Conservation (phyloP, 176 grass and related monocot species). For the Themeda triandra region DNA sequence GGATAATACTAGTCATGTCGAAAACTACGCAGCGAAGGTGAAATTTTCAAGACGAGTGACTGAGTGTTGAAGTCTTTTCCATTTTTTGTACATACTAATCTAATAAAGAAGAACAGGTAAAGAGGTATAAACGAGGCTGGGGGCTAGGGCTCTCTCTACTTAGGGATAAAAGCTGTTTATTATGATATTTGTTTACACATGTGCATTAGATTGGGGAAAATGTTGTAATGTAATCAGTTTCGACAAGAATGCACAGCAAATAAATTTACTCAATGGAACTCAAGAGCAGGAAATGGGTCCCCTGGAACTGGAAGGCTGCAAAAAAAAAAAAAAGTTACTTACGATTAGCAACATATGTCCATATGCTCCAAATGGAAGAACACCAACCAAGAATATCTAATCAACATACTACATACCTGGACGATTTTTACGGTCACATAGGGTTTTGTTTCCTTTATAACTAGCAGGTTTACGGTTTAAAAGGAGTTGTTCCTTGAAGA, state of each 20-base stretch:
- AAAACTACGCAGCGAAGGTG: background rate
- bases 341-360: background rate
- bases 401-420: constrained; percentile 3
- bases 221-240: background rate
- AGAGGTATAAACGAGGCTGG: background rate
- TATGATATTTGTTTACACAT: background rate
- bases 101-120: background rate
- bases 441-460: background rate
- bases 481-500: too few species aligned
- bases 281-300: background rate
- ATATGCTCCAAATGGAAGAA: background rate
- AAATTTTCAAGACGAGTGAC: background rate
- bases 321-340: background rate
- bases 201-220: background rate
- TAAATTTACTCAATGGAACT: background rate
- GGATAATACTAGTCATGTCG: too few species aligned
- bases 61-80: background rate
- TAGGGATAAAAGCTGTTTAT: background rate
- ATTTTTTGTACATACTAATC: background rate
- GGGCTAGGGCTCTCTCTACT: background rate
- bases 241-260: background rate
- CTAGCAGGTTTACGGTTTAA: too few species aligned
- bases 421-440: background rate
- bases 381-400: background rate
- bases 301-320: too few species aligned